Evolutionary conservation across 495 filamentous ascomycete species (phyloP), one percentile per base, ranked within the genome.

Genomic region (Hypoxylon cercidicola): DNA sequence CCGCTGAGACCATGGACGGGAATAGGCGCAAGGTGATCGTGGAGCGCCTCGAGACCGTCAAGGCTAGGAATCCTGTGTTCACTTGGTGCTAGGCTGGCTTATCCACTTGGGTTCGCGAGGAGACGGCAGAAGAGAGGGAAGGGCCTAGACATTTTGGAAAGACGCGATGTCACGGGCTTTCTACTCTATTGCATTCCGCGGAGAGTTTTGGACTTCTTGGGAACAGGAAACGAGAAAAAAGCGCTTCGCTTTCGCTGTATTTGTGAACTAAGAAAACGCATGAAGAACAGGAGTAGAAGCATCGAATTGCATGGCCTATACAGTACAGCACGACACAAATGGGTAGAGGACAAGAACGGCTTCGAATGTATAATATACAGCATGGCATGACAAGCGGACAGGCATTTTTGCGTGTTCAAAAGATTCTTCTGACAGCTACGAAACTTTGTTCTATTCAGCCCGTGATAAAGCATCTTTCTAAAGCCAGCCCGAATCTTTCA

Each of bases 61-160:
- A 97, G 81, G 90, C 87, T 75, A 91, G 89, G 75, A 95, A 96
- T 74, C 95, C 95, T 13, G 92, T 99, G 12, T 99, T 99, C 77
- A 97, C 91, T 37, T 99, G 95, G 92, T 99, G 96, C 84, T 97
- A 79, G 84, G 25, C 39, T 6, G n/a, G 15, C 34, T n/a, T 37
- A 37, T 3, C 34, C 11, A 12, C 34, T n/a, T 37, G 34, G 11
- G 25, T 28, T 7, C 25, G 3, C 25, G 25, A 3, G 25, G 25
- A 28, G 25, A 7, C 3, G 25, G 7, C 3, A 28, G 25, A 7
- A 28, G 25, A 28, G 25, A 28, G 7, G 25, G 25, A 28, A 7
- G 7, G 3, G 25, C n/a, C n/a, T n/a, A 7, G 25, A 28, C 25
- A 7, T n/a, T n/a, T n/a, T 28, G 25, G 25, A 7, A 28, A 28